phyloP scores from a whole-genome alignment of 768 basidiomycete species.

The Asterophora lycoperdoides region DNA sequence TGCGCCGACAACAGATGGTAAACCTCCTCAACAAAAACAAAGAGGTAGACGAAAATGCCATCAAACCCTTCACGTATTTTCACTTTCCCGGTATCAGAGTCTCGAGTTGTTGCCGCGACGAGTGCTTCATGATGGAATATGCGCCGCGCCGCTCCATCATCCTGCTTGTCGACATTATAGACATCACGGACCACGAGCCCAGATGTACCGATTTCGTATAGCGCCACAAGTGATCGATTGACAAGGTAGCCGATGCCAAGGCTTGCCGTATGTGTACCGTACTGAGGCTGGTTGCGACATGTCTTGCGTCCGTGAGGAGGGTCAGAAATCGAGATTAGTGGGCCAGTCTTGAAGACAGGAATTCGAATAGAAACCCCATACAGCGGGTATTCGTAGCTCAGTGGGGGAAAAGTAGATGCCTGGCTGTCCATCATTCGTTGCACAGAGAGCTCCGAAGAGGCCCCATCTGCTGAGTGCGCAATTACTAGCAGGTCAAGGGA shows the following conservation, averaged over 20 bases:
- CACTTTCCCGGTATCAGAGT: constrained; percentile 1
- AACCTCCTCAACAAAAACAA: too few relatives aligned
- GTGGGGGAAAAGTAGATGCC: constrained; percentile 4
- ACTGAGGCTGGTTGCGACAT: constrained; percentile 4
- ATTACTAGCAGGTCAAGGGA: constrained; percentile 13
- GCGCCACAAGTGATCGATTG: constrained; percentile 17
- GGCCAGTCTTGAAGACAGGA: too few relatives aligned
- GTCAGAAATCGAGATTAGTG: constrained; percentile 4
- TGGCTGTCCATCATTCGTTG: constrained; percentile 20
- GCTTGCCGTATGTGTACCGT: too few relatives aligned
- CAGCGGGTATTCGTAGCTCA: constrained; percentile 17
- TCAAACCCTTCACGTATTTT: constrained; percentile 16
- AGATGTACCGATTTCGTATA: too few relatives aligned
- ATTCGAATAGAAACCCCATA: constrained; percentile 20
- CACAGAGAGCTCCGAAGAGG: constrained; percentile 20
- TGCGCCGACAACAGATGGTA: too few relatives aligned
- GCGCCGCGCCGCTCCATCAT: constrained; percentile 28
- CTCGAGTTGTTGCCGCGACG: constrained; percentile 4
- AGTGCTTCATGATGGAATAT: constrained; percentile 16
- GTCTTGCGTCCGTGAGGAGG: constrained; percentile 4
- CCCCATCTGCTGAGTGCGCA: constrained; percentile 21
- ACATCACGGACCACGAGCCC: constrained; percentile 21
- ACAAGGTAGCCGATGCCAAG: constrained; percentile 19
- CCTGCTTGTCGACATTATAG: constrained; percentile 25
- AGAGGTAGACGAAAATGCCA: constrained; percentile 23